phyloP scores from a whole-genome alignment of 225 moss, liverwort and hornwort species.

The Polytrichum commune region DNA sequence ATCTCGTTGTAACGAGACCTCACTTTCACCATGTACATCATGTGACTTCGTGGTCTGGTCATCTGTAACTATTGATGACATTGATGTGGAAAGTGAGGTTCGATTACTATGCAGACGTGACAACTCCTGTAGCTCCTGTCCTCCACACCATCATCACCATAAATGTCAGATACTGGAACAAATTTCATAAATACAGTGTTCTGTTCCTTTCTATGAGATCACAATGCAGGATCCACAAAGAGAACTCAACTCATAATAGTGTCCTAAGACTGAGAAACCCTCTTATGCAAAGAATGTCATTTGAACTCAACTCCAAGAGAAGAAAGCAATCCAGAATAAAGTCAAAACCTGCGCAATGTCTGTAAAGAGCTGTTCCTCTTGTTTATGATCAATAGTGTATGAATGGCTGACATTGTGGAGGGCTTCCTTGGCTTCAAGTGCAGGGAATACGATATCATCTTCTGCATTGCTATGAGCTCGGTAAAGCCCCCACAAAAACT shows the following conservation, averaged over 20 bases:
- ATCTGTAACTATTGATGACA: not conserved
- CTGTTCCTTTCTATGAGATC: no score
- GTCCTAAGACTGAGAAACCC: not conserved
- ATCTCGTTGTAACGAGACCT: conserved; percentile 40
- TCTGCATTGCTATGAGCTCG: conserved; percentile 99
- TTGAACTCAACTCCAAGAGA: not conserved
- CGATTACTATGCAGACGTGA: conserved; percentile 29
- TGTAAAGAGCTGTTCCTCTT: conserved; percentile 89
- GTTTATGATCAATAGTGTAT: conserved; percentile 97
- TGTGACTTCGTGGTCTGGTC: not conserved
- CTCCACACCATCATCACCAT: not conserved
- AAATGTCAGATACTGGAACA: not conserved
- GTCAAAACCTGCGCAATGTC: conserved; percentile 72
- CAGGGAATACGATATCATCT: conserved; percentile 98
- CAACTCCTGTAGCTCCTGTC: conserved; percentile 38
- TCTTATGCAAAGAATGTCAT: not conserved
- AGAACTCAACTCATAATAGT: no score
- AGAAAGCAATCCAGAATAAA: not conserved
- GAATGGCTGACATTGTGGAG: conserved; percentile 96
- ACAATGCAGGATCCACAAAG: no score
- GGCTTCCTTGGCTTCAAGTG: conserved; percentile 96
- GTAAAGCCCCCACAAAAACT: conserved; percentile 92
- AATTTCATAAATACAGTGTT: no score
- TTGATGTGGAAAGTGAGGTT: conserved; percentile 11
- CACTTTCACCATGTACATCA: conserved; percentile 1